Base-by-base conservation (phyloP, 495 filamentous ascomycete species). In the Xanthoparmelia taractica region DNA sequence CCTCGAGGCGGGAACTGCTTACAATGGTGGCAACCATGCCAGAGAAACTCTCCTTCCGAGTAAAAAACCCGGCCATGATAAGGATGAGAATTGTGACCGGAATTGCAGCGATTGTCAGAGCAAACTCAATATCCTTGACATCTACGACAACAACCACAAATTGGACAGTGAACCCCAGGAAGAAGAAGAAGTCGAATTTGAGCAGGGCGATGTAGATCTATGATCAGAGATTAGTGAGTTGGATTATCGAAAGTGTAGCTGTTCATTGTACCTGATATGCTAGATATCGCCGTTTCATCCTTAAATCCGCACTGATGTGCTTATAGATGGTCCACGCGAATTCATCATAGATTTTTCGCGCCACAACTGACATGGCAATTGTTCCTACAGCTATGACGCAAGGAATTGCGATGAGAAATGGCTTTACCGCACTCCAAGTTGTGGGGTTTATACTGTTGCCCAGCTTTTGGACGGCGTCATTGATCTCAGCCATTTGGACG, bases 121-220 rank as follows among this genome's bases (percentile, higher is more conserved):
- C 86, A 70, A 95, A 90, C 73, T 98, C 94, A 69, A 81, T 75
- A 67, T 87, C 80, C 36, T 78, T 78, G 36, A 80, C 82, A 65
- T 82, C 76, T 41, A 83, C 85, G 45, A 97, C 92, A 61, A 98
- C 86, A 65, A 97, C 94, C 36, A 98, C 79, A 75, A 98, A 97
- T 72, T 98, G 94, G 43, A 98, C 87, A 8, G 92, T 97, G 71
- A 98, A 98, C 18, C 92, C 94, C 58, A 98, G 84, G 83, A 98
- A 98, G 82, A 98, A 96, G 83, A 98, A 98, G 75, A 98, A 97
- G 77, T 98, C 94, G 74, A 98, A 98, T 74, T 98, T 98, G 59
- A 98, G 81, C 13, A 97, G 83, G 41, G 95, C 90, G 69, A 98
- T 97, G 76, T 96, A 98, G 70, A 98, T 92, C 92, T 97, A 66